Conservation (phyloP, 2,329 filamentous ascomycete genomes). For the Colletotrichum lentis region DNA sequence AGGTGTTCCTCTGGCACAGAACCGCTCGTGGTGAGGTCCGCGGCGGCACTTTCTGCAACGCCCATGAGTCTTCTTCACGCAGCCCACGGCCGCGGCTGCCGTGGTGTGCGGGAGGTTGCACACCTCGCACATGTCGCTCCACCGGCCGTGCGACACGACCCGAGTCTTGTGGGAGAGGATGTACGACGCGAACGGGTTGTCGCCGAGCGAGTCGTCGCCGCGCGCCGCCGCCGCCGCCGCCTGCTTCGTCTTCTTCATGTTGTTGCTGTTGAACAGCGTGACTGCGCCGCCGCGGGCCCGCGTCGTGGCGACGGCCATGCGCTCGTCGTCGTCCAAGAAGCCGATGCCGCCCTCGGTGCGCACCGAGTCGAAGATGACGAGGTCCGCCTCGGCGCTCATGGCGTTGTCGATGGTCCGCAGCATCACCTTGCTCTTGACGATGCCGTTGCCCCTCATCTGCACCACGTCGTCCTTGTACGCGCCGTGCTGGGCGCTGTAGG, state of each 20-base stretch:
- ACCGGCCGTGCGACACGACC: not conserved
- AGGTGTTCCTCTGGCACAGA: not conserved
- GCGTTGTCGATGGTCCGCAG: slow-evolving; percentile 20
- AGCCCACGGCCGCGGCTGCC: not conserved
- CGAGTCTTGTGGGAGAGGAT: not conserved
- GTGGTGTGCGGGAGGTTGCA: not conserved
- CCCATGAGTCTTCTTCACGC: not conserved
- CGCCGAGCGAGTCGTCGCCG: not conserved
- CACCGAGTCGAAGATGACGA: slow-evolving; percentile 25
- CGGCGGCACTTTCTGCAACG: not conserved
- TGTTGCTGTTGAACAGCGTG: not conserved
- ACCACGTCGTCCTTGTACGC: slow-evolving; percentile 13
- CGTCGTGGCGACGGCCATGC: slow-evolving; percentile 24
- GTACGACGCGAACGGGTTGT: not conserved
- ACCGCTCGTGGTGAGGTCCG: not conserved
- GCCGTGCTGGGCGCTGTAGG: slow-evolving; percentile 15
- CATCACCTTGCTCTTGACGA: slow-evolving; percentile 23
- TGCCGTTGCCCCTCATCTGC: not conserved
- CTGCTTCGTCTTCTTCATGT: not conserved
- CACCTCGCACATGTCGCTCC: not conserved
- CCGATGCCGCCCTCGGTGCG: slow-evolving; percentile 10
- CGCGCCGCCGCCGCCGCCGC: too few species aligned
- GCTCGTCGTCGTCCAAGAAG: slow-evolving; percentile 11
- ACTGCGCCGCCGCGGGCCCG: slow-evolving; percentile 19
- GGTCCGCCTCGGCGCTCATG: slow-evolving; percentile 27